A percentile compares a stretch with the other conserved stretches of the same genome.
Conservation (phyloP, 1,284 basidiomycete genomes). For the Cryptococcus sp. region DNA sequence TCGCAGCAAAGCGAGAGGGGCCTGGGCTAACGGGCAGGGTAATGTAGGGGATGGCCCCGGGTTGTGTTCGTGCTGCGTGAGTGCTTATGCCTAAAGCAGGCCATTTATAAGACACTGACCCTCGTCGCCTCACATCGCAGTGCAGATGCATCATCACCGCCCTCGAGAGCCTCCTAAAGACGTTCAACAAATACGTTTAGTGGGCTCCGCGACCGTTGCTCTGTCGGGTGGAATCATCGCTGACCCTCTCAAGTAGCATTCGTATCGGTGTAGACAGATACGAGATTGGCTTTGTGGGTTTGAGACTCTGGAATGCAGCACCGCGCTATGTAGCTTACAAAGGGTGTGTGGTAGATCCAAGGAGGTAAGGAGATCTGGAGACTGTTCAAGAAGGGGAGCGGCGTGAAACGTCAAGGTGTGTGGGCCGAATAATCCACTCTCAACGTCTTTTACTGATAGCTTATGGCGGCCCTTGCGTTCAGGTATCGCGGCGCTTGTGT, state of each 20-base stretch:
- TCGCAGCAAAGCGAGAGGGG: neutral
- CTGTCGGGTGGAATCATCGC: neutral
- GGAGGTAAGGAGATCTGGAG: constrained; percentile 4
- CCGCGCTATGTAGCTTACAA: neutral
- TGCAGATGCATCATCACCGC: neutral
- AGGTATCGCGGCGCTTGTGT: constrained; percentile 9
- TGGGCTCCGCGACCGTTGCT: neutral
- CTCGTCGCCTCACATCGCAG: neutral
- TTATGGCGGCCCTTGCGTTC: too few relatives aligned
- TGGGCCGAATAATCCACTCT: neutral
- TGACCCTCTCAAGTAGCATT: neutral
- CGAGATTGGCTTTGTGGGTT: constrained; percentile 5
- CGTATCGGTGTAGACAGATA: constrained; percentile 8
- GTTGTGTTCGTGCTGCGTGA: constrained; percentile 3
- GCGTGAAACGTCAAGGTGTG: neutral
- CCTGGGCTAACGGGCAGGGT: neutral
- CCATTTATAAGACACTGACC: neutral
- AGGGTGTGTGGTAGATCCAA: neutral
- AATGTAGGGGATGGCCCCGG: neutral
- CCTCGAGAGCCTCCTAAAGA: constrained; percentile 1
- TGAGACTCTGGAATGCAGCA: neutral
- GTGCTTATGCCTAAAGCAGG: neutral
- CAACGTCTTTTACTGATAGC: too few relatives aligned
- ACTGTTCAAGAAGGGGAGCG: neutral
- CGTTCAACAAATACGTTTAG: constrained; percentile 19